Conservation (phyloP, 768 basidiomycete species). For the Pholiota microspora region DNA sequence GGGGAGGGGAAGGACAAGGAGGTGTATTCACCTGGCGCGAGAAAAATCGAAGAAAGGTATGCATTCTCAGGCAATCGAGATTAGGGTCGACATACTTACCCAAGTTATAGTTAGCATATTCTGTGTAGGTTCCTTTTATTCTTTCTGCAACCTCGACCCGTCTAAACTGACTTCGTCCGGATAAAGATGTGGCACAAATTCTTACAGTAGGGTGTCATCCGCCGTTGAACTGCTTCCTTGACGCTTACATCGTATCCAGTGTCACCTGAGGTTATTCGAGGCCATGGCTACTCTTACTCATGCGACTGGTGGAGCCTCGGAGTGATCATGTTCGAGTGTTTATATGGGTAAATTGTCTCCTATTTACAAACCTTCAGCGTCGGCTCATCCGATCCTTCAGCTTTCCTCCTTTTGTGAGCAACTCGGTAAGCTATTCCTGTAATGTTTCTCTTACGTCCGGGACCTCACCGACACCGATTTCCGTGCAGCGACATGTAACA, state of each 20-base stretch:
- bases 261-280: conserved; percentile 89
- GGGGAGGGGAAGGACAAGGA: conserved; percentile 73
- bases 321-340: conserved; percentile 94
- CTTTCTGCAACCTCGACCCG: conserved; percentile 10
- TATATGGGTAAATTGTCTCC: conserved; percentile 71
- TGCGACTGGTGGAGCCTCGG: conserved; percentile 99
- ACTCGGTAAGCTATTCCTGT: conserved; percentile 58
- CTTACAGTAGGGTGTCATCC: conserved; percentile 63
- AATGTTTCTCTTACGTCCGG: conserved; percentile 4
- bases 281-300: conserved; percentile 89
- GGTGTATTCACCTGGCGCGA: conserved; percentile 96
- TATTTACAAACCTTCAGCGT: conserved; percentile 12
- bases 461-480: conserved; percentile 14
- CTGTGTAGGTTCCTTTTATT: conserved; percentile 58
- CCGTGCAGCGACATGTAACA: conserved; percentile 79
- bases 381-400: conserved; percentile 35
- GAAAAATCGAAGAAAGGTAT: conserved; percentile 86
- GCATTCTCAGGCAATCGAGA: conserved; percentile 22
- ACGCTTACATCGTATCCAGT: conserved; percentile 42
- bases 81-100: conserved; percentile 13
- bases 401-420: conserved; percentile 95
- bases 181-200: conserved; percentile 78
- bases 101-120: conserved; percentile 71
- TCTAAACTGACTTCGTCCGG: conserved; percentile 18
- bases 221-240: conserved; percentile 20